Percentiles rank a stretch among this genome's conserved stretches.
Evolutionary conservation across 129 eudicot genomes (phyloP).

Genomic region (Centella asiatica): DNA sequence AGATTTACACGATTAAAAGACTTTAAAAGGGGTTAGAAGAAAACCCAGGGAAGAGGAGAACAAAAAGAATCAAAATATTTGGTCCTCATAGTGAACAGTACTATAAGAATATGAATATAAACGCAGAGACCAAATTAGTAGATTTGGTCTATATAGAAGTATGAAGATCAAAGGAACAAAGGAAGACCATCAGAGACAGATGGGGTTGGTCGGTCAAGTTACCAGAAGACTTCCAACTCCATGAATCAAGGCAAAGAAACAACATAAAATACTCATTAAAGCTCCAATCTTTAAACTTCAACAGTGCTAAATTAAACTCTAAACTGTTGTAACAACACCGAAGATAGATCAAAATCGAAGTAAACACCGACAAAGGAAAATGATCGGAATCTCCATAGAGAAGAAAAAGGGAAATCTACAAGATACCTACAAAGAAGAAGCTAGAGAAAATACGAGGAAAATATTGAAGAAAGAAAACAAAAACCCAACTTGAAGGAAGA

Average conservation of each 20-base stretch:
- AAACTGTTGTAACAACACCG: too few relatives aligned
- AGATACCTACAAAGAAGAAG: not conserved
- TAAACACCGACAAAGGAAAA: too few relatives aligned
- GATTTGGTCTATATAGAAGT: not conserved
- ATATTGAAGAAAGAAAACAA: not conserved
- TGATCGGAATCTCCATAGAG: too few relatives aligned
- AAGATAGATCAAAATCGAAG: too few relatives aligned
- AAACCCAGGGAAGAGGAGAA: constrained; percentile 11
- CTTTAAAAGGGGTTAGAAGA: constrained; percentile 10
- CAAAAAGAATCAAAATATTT: constrained; percentile 25
- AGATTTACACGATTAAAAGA: constrained; percentile 3
- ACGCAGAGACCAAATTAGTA: constrained; percentile 21
- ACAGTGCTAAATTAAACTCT: not conserved
- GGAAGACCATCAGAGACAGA: not conserved
- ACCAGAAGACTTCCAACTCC: not conserved
- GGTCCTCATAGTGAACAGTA: constrained; percentile 28
- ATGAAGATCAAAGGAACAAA: not conserved
- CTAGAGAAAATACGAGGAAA: not conserved
- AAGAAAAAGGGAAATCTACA: too few relatives aligned
- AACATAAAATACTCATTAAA: constrained; percentile 26
- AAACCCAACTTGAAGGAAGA: not conserved
- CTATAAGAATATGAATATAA: constrained; percentile 8
- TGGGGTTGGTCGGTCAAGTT: not conserved
- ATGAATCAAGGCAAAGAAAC: constrained; percentile 7
- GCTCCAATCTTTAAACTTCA: constrained; percentile 12